phyloP scores from a whole-genome alignment of 2,329 filamentous ascomycete species.

The Neonectria coccinea region DNA sequence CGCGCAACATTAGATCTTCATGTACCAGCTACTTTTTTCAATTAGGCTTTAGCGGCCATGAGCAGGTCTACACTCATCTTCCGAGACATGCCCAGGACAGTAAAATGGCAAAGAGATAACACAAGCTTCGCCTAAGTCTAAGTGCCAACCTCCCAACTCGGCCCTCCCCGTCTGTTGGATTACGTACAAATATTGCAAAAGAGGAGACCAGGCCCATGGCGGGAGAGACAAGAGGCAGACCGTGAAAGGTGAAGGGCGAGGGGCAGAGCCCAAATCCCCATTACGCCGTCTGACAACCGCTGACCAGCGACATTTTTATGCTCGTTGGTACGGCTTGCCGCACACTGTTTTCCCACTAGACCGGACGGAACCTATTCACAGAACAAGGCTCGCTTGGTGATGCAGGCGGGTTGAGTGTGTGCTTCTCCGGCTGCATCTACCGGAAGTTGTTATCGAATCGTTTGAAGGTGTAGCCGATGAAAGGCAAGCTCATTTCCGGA shows the following conservation, averaged over 20 bases:
- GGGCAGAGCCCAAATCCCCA: conserved; percentile 2
- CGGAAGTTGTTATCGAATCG: conserved; percentile 84
- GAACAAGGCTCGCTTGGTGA: conserved; percentile 29
- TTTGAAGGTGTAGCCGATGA: conserved; percentile 79
- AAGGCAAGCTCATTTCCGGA: conserved; percentile 95
- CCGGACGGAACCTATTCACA: conserved; percentile 33
- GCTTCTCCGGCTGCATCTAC: conserved; percentile 46
- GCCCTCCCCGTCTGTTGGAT: conserved; percentile 18
- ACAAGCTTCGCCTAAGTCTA: conserved; percentile 32
- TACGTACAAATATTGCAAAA: conserved; percentile 25
- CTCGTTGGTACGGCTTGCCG: neutral
- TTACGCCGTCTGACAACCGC: conserved; percentile 20
- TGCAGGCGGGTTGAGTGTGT: conserved; percentile 13
- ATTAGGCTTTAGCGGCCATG: conserved; percentile 33
- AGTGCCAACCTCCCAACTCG: conserved; percentile 29
- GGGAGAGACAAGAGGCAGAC: conserved; percentile 9
- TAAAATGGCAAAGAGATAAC: conserved; percentile 34
- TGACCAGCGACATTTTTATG: conserved; percentile 1
- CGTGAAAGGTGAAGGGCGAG: neutral
- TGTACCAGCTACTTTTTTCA: conserved; percentile 17
- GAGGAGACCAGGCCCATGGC: conserved; percentile 19
- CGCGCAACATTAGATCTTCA: neutral
- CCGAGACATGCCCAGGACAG: conserved; percentile 40
- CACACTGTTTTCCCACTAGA: conserved; percentile 1
- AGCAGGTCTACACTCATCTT: conserved; percentile 39